Evolutionary conservation across 257 asterid genomes (phyloP), one percentile per base, ranked within the genome.

Genomic region (Ligustrum vulgare): DNA sequence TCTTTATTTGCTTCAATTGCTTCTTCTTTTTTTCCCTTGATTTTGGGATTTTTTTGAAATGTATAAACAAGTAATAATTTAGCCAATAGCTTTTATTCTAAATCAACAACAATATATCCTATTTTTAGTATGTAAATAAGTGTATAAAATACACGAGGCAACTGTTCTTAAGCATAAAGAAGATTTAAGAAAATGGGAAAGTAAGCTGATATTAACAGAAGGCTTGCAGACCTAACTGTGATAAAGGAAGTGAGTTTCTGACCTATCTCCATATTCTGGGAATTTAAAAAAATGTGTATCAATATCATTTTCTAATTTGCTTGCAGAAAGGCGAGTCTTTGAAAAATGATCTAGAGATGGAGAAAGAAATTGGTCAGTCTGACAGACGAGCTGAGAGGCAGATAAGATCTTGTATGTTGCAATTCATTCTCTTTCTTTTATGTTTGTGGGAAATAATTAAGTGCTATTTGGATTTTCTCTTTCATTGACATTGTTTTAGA

Each of bases 371-470:
- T 94, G 68, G 74, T 4, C 71, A 60, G 75, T 33, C 85, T 89
- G 83, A 75, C 89, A 3, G 97, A 91, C 81, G 88, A 83, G 84
- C 86, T 94, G 81, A 86, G 78, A 37, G 58, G 91, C 56, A 87
- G 85, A 89, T 97, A 94, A 85, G 82, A 66, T n/a, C n/a, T n/a
- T n/a, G 97, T 91, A 82, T 82, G 96, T 86, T 78, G 60, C 80
- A 34, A 31, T 70, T 34, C 32, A 49, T 54, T 72, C 37, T 2
- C 20, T 64, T 69, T 58, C 75, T 49, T 64, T 11, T n/a, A n/a
- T 33, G 32, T 22, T 18, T 49, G 69, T 47, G 71, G 23, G 47
- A 64, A 63, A 6, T 70, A 62, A 41, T 25, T n/a, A n/a, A n/a
- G n/a, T 43, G 51, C 23, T 45, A 64, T 49, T n/a, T 32, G 64